Base-by-base conservation (phyloP, 2,329 filamentous ascomycete species). In the Lachnellula subtilissima region DNA sequence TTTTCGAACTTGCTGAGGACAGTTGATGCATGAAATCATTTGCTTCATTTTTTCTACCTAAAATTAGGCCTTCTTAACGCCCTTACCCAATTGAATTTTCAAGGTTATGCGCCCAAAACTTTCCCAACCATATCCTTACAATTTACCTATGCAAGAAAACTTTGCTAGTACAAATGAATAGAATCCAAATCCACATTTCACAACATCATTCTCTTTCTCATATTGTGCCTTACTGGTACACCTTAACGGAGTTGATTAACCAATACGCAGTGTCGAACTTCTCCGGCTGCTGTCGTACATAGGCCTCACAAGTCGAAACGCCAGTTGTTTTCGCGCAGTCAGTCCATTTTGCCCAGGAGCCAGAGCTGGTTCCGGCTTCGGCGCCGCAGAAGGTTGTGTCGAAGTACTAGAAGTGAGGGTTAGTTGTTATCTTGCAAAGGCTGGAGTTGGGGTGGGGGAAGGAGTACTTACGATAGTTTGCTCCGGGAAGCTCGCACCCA, bases 371-470 rank as follows among this genome's bases (percentile, higher is more conserved):
- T 32, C 89, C 89, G 7, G 91, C 91, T 88, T 90, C 95, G 66
- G 87, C 84, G 39, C 92, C 92, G 71, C 92, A 96, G 71, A 96
- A 89, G 9, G 87, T 88, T 1, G 85, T 93, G 74, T 93, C 84
- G 71, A 94, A 86, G 46, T 63, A 64, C 63, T 65, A 39, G 8
- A 32, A 5, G 2, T 3, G 17, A 42, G 54, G 52, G 48, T 42
- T 8, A 28, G 11, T 11, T 36, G 14, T 23, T 19, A 15, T n/a
- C 15, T 37, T 25, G 9, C 15, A n/a, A 35, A n/a, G 8, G 15
- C 3, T 15, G 12, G 2, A 48, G 17, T 8, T 23, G 37, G 19
- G 36, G 14, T 23, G 32, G 32, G 35, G 9, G 36, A 42, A 23
- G 32, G 6, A 47, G 15, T 14, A 62, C 61, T 55, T 53, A 91